phyloP scores from a whole-genome alignment of 2,329 filamentous ascomycete species.

The Claviceps maximensis region DNA sequence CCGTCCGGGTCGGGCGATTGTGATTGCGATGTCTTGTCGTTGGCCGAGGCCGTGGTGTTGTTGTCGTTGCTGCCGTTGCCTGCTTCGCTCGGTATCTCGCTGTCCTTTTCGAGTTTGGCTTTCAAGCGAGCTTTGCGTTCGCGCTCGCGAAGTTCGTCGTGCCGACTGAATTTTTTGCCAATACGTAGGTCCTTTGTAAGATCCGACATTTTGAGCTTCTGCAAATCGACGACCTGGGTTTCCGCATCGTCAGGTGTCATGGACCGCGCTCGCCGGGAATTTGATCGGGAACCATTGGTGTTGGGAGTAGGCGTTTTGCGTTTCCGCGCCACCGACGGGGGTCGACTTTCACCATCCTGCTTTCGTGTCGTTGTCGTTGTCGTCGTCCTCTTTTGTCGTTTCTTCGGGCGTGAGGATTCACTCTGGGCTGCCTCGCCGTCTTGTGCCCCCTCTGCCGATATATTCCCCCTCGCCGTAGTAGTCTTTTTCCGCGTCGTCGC shows the following conservation, averaged over 20 bases:
- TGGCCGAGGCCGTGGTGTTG: constrained; percentile 3
- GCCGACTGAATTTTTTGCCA: constrained; percentile 62
- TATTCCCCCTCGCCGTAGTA: constrained; percentile 8
- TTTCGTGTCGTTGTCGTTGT: constrained; percentile 17
- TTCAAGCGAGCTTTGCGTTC: constrained; percentile 34
- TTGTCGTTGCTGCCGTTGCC: constrained; percentile 6
- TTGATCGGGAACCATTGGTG: constrained; percentile 11
- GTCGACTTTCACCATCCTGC: constrained; percentile 6
- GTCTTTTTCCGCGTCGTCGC: constrained; percentile 7
- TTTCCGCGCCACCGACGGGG: constrained; percentile 13
- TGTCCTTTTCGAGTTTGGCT: constrained; percentile 16
- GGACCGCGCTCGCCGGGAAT: constrained; percentile 27
- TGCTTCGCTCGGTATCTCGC: constrained; percentile 13
- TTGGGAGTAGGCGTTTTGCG: constrained; percentile 15
- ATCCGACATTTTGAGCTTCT: constrained; percentile 57
- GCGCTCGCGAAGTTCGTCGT: constrained; percentile 58
- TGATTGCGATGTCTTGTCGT: constrained; percentile 7
- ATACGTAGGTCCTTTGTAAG: constrained; percentile 56
- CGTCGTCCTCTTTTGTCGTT: constrained; percentile 21
- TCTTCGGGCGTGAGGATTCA: constrained; percentile 13
- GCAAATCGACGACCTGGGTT: constrained; percentile 47
- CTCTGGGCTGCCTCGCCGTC: background rate
- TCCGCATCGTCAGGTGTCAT: constrained; percentile 52
- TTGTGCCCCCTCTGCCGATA: constrained; percentile 4
- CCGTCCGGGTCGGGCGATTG: constrained; percentile 7